Evolutionary conservation across 2,329 filamentous ascomycete species (phyloP), one percentile per base, ranked within the genome.

Genomic region (Curvularia verruculosa): DNA sequence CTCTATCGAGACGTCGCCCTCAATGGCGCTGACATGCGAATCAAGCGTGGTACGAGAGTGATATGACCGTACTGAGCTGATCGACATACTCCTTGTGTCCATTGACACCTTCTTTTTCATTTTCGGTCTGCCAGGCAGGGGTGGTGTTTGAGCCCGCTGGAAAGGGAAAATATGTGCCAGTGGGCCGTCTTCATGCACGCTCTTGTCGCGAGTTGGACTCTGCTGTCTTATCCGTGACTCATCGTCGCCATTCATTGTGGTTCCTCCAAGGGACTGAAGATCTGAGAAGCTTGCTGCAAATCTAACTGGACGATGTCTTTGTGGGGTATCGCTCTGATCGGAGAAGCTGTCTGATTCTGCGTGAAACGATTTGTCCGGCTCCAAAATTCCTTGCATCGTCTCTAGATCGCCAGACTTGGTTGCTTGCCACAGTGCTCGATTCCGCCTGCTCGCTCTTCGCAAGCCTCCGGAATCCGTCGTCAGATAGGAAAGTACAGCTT

Each of bases 161-260:
- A 96, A 98, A 0, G 93, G 94, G 66, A 97, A 97, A 1, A 98
- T 92, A 71, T 98, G 94, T 50, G 89, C 85, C 3, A 98, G 63
- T 2, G 80, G 80, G 2, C 78, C 79, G 45, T 74, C 69, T 57
- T 71, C 66, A 23, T 58, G 58, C 36, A 52, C 63, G 29, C 57
- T 60, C 29, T 59, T 65, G 12, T 54, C 58, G 12, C 54, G 57
- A 34, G 68, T 67, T 18, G 63, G 64, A 50, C 65, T 68, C 41
- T 59, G 63, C 13, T 59, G 61, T n/a, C 60, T 59, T 49, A 59
- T 50, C 26, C 58, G 56, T n/a, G 64, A 56, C 9, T 68, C 64
- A 23, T 61, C 60, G 41, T 74, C 68, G 5, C 72, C 73, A 36
- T 75, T 75, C 39, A 68, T 44, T 2, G 72, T 71, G 9, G 67